Evolutionary conservation across 352 stramenopile genomes (phyloP).

Genomic region (Phytophthora brassicae): DNA sequence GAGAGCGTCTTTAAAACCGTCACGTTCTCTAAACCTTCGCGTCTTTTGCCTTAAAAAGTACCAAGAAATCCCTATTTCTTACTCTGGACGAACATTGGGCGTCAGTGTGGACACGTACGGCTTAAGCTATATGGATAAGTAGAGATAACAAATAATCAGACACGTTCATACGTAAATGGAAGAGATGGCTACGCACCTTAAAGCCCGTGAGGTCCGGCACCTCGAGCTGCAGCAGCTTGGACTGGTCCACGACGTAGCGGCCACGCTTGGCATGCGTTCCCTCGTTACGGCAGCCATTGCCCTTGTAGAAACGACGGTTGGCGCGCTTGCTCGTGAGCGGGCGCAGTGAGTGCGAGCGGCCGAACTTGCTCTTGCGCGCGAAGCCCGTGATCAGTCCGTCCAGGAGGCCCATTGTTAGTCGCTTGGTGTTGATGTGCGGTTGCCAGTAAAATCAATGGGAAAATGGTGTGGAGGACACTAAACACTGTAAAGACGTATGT

Average conservation of each 20-base stretch:
- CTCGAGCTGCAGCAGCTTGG: constrained; percentile 92
- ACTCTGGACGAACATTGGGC: constrained; percentile 51
- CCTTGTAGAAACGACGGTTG: constrained; percentile 96
- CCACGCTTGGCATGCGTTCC: constrained; percentile 90
- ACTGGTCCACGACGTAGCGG: constrained; percentile 91
- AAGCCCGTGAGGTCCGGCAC: constrained; percentile 94
- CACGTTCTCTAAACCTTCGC: constrained; percentile 8
- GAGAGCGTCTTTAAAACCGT: too few relatives aligned
- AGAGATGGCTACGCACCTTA: constrained; percentile 46
- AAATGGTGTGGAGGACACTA: constrained; percentile 4
- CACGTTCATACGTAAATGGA: too few relatives aligned
- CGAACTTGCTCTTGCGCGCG: constrained; percentile 85
- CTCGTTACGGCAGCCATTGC: constrained; percentile 93
- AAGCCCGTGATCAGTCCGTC: constrained; percentile 76
- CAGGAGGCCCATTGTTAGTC: constrained; percentile 63
- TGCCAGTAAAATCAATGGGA: constrained; percentile 21
- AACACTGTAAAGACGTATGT: not conserved
- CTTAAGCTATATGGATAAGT: constrained; percentile 58
- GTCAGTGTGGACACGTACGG: constrained; percentile 81
- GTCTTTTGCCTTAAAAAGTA: constrained; percentile 23
- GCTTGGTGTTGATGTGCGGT: constrained; percentile 16
- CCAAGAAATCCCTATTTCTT: constrained; percentile 6
- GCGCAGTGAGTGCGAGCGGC: constrained; percentile 76
- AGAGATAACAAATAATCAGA: too few relatives aligned
- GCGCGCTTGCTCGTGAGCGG: constrained; percentile 93